Percentiles rank a stretch among this genome's conserved stretches.
These are phyloP conservation scores for Protomyces inundatus DNA, from an alignment of 1,139 yeast species.

Conservation along the genomic window DNA sequence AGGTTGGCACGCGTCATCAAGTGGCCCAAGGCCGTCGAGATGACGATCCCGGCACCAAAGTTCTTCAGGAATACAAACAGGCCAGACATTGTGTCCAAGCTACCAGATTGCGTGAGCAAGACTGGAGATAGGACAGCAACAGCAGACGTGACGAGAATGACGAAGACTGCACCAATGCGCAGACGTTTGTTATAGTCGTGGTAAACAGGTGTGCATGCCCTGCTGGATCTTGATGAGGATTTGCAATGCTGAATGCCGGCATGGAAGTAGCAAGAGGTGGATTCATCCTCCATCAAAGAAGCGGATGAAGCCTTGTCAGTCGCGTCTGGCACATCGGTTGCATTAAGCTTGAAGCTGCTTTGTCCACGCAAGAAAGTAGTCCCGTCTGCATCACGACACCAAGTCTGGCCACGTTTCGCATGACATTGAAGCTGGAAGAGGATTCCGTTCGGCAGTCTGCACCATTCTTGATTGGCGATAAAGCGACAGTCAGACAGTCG, in stretches of 20 bases:
- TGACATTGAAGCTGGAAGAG: not conserved
- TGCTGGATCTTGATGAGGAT: conserved; percentile 25
- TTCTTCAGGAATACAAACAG: conserved; percentile 68
- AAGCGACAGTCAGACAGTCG: not conserved
- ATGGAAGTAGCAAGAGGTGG: conserved; percentile 39
- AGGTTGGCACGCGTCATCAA: conserved; percentile 46
- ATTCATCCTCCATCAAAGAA: too few species aligned
- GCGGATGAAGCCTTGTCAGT: too few species aligned
- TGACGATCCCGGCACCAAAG: conserved; percentile 89
- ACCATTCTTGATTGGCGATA: not conserved
- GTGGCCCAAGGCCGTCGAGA: conserved; percentile 85
- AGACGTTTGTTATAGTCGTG: conserved; percentile 35
- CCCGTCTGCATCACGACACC: not conserved
- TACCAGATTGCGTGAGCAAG: conserved; percentile 33
- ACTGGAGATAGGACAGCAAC: conserved; percentile 38
- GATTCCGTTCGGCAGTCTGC: not conserved
- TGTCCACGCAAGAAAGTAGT: not conserved
- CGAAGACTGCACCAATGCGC: conserved; percentile 39
- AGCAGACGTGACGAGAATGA: conserved; percentile 37
- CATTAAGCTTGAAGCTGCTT: not conserved
- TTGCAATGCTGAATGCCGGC: conserved; percentile 43
- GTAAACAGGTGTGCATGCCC: conserved; percentile 12
- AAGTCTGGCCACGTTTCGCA: not conserved
- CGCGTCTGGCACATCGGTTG: not conserved
- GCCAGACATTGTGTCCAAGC: conserved; percentile 35